Evolutionary conservation across 306 rosid species (phyloP).

Genomic region (Prinsepia uniflora): DNA sequence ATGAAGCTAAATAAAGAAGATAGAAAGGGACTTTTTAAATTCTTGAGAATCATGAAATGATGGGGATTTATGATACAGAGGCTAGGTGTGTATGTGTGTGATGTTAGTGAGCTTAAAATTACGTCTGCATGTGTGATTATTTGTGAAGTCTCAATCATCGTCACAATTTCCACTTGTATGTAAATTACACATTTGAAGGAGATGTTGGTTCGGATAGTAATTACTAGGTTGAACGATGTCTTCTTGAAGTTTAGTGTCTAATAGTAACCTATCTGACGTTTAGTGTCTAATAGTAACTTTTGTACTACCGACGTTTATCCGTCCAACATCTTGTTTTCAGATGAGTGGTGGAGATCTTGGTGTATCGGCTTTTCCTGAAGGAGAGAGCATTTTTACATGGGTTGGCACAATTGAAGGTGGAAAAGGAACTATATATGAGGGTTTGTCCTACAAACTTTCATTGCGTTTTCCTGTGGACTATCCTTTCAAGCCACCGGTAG

Average conservation of each 20-base stretch:
- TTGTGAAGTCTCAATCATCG: neutral
- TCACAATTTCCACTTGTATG: conserved; percentile 1
- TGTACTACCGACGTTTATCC: neutral
- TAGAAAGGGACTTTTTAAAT: neutral
- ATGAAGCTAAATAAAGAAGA: neutral
- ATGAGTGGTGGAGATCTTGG: conserved; percentile 95
- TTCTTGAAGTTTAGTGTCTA: neutral
- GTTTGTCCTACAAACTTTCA: conserved; percentile 90
- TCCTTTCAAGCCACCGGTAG: conserved; percentile 93
- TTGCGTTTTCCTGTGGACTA: conserved; percentile 80
- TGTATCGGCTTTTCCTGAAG: conserved; percentile 88
- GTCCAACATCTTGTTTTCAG: conserved; percentile 35
- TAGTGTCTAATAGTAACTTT: neutral
- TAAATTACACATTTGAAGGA: neutral
- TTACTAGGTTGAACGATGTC: neutral
- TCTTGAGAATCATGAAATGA: conserved; percentile 2
- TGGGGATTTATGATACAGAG: neutral
- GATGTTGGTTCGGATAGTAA: neutral
- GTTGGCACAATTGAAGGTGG: conserved; percentile 97
- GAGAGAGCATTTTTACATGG: conserved; percentile 90
- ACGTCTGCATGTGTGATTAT: neutral
- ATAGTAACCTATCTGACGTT: neutral
- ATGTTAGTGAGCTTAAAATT: neutral
- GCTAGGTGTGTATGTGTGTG: neutral
- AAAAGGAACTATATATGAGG: conserved; percentile 82